Conservation (phyloP, 2,329 filamentous ascomycete species). For the Talaromyces sp. region DNA sequence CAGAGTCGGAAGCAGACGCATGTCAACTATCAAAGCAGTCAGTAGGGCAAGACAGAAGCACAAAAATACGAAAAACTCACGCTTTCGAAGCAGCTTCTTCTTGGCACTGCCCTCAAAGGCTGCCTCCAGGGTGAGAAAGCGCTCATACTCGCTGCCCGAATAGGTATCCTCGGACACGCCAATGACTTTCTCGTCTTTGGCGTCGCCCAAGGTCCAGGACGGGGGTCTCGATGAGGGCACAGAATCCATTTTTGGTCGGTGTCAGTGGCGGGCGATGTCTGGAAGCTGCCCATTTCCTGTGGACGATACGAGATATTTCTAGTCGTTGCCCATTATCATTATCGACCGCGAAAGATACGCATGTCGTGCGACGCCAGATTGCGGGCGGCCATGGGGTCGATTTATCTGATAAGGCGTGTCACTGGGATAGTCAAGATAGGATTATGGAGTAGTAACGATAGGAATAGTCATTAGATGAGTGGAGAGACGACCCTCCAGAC, state of each 20-base stretch:
- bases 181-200: background rate
- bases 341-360: background rate
- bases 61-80: background rate
- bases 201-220: background rate
- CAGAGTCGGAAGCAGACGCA: constrained; percentile 60
- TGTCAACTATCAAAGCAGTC: constrained; percentile 44
- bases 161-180: background rate
- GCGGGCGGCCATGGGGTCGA: background rate
- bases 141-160: constrained; percentile 2
- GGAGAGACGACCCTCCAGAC: background rate
- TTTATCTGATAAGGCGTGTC: background rate
- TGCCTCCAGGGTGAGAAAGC: background rate
- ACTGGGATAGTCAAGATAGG: background rate
- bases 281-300: background rate
- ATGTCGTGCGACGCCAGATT: background rate
- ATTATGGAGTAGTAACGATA: no score
- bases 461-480: no score
- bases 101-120: background rate
- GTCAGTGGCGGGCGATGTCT: background rate
- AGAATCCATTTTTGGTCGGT: background rate
- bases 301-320: background rate
- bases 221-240: background rate
- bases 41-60: background rate
- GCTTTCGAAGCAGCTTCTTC: constrained; percentile 1
- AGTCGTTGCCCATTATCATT: background rate